These are phyloP conservation scores for Chlorella sp. DNA, from an alignment of 139 green algal species.

Conservation along the genomic window DNA sequence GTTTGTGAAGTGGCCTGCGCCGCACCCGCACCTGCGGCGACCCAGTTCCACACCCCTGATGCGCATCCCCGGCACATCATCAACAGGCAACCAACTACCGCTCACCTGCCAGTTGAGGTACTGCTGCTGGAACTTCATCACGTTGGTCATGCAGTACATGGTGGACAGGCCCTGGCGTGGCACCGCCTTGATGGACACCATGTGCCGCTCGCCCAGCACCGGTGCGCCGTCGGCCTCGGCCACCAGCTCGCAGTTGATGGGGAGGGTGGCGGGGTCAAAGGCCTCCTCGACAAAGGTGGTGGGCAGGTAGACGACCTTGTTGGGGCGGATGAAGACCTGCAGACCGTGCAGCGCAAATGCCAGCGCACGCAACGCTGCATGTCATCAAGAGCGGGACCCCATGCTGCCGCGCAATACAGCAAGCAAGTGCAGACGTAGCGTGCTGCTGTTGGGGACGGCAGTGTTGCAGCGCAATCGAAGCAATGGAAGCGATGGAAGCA, in stretches of 20 bases:
- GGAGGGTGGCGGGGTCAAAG: constrained; percentile 21
- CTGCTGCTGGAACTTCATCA: constrained; percentile 39
- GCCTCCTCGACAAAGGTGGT: constrained; percentile 40
- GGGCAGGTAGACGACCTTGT: constrained; percentile 35
- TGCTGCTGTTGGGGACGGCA: not conserved
- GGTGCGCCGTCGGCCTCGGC: constrained; percentile 27
- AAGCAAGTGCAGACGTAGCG: not conserved
- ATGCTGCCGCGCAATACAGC: not conserved
- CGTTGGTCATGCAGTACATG: constrained; percentile 45
- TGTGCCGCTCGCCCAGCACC: constrained; percentile 1
- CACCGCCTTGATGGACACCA: constrained; percentile 4
- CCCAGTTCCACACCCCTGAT: too few species aligned
- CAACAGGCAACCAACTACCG: too few species aligned
- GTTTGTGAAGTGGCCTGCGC: too few species aligned
- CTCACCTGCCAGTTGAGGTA: constrained; percentile 47
- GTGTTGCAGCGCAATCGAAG: not conserved
- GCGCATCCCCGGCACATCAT: too few species aligned
- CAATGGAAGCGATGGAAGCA: not conserved
- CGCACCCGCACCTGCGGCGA: too few species aligned
- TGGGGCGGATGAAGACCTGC: constrained; percentile 19
- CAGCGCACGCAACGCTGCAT: not conserved
- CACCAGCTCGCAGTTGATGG: constrained; percentile 27
- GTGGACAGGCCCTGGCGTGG: constrained; percentile 19
- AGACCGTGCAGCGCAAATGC: not conserved
- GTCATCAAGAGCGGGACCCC: not conserved